These are phyloP conservation scores for Fulvia fulva DNA, from an alignment of 2,329 filamentous ascomycete species.

Conservation along the genomic window DNA sequence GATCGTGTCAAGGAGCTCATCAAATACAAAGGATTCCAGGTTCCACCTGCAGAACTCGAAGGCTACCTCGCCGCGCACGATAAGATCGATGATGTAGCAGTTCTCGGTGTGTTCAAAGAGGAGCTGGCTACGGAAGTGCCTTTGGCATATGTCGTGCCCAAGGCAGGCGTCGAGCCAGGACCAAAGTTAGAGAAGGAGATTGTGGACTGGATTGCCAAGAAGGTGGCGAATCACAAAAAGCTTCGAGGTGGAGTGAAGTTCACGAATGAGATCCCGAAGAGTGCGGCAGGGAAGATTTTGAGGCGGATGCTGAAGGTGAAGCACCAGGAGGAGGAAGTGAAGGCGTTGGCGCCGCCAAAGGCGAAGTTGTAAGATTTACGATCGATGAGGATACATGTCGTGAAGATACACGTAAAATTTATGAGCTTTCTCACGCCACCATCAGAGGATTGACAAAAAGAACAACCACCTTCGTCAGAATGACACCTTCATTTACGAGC, in stretches of 20 bases:
- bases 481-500: too few species aligned
- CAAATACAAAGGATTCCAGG: constrained; percentile 50
- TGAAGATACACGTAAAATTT: not conserved
- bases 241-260: constrained; percentile 54
- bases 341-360: not conserved
- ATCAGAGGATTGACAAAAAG: too few species aligned
- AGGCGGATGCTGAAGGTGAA: constrained; percentile 51
- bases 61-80: constrained; percentile 46
- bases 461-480: too few species aligned
- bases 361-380: not conserved
- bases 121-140: constrained; percentile 52
- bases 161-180: constrained; percentile 23
- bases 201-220: constrained; percentile 58
- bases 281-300: constrained; percentile 69
- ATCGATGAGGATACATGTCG: not conserved
- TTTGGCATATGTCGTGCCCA: constrained; percentile 55
- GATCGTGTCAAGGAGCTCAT: constrained; percentile 67
- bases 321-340: not conserved
- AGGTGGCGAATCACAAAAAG: constrained; percentile 63
- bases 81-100: constrained; percentile 55
- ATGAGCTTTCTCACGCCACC: too few species aligned
- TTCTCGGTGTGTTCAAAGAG: constrained; percentile 52
- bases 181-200: constrained; percentile 45
- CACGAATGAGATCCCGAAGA: constrained; percentile 66
- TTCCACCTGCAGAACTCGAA: constrained; percentile 45